phyloP scores from a whole-genome alignment of 768 basidiomycete genomes.

The Glaciozyma martinii region DNA sequence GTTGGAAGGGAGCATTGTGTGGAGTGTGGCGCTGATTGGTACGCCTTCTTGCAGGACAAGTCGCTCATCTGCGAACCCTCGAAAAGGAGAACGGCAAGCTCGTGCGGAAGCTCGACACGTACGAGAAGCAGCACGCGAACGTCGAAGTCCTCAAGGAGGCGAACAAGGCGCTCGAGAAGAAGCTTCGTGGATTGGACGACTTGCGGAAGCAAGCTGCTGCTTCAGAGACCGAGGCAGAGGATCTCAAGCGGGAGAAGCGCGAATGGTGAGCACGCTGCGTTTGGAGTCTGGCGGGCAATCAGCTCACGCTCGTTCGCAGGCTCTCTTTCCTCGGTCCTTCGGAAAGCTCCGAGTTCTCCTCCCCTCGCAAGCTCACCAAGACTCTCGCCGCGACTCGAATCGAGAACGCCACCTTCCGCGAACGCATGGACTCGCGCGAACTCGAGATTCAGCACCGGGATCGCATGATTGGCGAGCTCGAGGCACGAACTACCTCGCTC shows the following conservation, averaged over 20 bases:
- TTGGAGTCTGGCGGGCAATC: background rate
- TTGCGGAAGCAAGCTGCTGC: conserved; percentile 17
- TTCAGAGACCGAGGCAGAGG: conserved; percentile 19
- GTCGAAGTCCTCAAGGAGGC: conserved; percentile 33
- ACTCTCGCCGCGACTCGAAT: conserved; percentile 31
- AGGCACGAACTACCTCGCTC: conserved; percentile 10
- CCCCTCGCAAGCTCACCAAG: conserved; percentile 31
- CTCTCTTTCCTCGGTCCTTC: conserved; percentile 21
- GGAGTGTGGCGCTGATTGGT: background rate
- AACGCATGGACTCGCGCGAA: conserved; percentile 24
- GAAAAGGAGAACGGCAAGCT: conserved; percentile 33
- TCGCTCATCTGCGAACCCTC: conserved; percentile 30
- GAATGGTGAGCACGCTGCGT: conserved; percentile 25
- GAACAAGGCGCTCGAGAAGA: conserved; percentile 31
- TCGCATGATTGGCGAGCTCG: conserved; percentile 29
- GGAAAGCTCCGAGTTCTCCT: conserved; percentile 19
- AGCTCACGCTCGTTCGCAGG: background rate
- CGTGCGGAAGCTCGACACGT: conserved; percentile 28
- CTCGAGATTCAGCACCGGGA: conserved; percentile 28
- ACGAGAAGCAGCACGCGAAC: conserved; percentile 30
- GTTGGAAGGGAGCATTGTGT: background rate
- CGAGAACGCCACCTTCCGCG: conserved; percentile 30
- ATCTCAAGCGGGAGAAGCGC: conserved; percentile 28
- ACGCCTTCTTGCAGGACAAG: conserved; percentile 20
- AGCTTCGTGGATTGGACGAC: conserved; percentile 23